phyloP scores from a whole-genome alignment of 2,329 filamentous ascomycete species.

The Aureobasidium sp. region DNA sequence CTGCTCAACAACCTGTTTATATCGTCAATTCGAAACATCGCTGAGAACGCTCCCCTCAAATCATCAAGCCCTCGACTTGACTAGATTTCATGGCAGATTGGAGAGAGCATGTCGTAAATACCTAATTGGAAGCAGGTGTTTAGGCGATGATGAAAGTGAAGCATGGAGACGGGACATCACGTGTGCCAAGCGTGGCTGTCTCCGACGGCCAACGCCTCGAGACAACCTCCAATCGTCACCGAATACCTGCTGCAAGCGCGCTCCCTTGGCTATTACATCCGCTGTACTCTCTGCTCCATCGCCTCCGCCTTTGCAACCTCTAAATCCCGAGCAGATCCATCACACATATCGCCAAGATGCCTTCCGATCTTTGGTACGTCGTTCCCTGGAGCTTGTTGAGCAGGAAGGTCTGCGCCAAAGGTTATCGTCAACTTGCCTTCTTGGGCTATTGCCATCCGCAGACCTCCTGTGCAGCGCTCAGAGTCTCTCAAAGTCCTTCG shows the following conservation, averaged over 20 bases:
- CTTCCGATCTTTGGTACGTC: slow-evolving; percentile 75
- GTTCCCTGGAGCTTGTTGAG: slow-evolving; percentile 18
- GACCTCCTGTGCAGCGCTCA: slow-evolving; percentile 9
- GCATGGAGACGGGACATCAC: neutral
- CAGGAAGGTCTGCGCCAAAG: slow-evolving; percentile 2
- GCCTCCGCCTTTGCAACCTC: neutral
- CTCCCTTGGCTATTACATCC: slow-evolving; percentile 11
- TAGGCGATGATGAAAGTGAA: neutral
- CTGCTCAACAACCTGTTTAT: too few relatives aligned
- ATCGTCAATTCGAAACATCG: too few relatives aligned
- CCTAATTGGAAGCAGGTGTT: neutral
- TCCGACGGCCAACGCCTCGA: slow-evolving; percentile 11
- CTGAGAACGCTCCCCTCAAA: too few relatives aligned
- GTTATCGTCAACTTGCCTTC: slow-evolving; percentile 17
- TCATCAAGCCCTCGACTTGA: too few relatives aligned
- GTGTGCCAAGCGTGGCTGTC: slow-evolving; percentile 11
- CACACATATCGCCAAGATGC: slow-evolving; percentile 52
- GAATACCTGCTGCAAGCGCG: slow-evolving; percentile 5
- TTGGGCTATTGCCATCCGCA: slow-evolving; percentile 16
- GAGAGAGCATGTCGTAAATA: neutral
- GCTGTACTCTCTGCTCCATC: slow-evolving; percentile 9
- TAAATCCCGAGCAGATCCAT: slow-evolving; percentile 6
- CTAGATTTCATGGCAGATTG: too few relatives aligned
- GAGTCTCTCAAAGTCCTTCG: neutral
- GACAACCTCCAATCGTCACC: slow-evolving; percentile 15